Conservation (phyloP, 805 yeast genomes). For the Ogataea henricii region DNA sequence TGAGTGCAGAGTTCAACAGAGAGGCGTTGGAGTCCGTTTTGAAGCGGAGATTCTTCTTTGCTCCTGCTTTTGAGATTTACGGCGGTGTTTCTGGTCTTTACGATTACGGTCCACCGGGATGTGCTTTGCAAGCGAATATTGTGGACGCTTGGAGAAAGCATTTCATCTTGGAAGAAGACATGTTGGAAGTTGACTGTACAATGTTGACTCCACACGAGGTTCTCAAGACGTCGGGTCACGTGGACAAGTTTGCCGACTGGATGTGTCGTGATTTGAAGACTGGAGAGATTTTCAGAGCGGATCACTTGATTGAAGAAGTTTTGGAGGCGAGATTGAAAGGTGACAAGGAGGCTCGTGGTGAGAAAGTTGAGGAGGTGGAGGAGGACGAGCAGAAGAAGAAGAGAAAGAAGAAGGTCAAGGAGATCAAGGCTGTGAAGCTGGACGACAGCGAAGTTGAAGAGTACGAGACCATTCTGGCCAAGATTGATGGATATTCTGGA, state of each 20-base stretch:
- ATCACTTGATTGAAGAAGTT: slow-evolving; percentile 97
- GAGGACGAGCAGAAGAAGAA: slow-evolving; percentile 81
- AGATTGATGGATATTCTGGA: slow-evolving; percentile 95
- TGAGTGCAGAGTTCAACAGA: slow-evolving; percentile 58
- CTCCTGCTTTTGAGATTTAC: slow-evolving; percentile 95
- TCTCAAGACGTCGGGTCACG: slow-evolving; percentile 98
- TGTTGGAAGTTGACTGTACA: slow-evolving; percentile 98
- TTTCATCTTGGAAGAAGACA: slow-evolving; percentile 95
- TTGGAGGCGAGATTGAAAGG: slow-evolving; percentile 95
- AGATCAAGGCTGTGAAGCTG: slow-evolving; percentile 82
- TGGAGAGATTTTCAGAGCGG: slow-evolving; percentile 98
- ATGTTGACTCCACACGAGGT: slow-evolving; percentile 98
- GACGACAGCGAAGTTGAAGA: slow-evolving; percentile 79
- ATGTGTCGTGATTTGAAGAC: slow-evolving; percentile 95
- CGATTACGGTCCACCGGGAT: slow-evolving; percentile 99
- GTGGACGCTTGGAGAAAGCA: slow-evolving; percentile 97
- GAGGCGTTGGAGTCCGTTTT: slow-evolving; percentile 87
- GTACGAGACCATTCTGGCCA: slow-evolving; percentile 84
- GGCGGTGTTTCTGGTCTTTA: slow-evolving; percentile 98
- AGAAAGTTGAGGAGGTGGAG: slow-evolving; percentile 60
- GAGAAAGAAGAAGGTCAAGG: slow-evolving; percentile 95
- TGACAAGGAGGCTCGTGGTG: slow-evolving; percentile 95
- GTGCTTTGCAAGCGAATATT: slow-evolving; percentile 95
- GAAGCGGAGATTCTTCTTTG: slow-evolving; percentile 94
- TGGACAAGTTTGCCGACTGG: slow-evolving; percentile 98